Conservation (phyloP, 192 early-diverging fungal genomes). For the Gonapodya prolifera region DNA sequence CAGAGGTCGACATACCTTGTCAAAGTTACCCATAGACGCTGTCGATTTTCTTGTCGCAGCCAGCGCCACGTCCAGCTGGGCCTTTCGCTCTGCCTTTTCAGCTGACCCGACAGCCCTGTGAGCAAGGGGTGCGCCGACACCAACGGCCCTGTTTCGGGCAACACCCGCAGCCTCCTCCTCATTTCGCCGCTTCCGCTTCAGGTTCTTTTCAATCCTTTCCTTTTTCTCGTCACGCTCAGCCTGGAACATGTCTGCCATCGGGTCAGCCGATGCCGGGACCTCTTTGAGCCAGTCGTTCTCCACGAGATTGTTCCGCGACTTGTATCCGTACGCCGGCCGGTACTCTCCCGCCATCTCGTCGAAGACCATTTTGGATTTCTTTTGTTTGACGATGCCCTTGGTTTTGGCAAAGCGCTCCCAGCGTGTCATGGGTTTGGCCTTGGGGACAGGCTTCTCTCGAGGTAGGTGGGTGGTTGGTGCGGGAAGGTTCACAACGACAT, state of each 20-base stretch:
- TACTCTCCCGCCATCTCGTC: constrained; percentile 76
- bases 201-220: constrained; percentile 77
- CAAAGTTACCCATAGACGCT: constrained; percentile 87
- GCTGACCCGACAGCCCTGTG: constrained; percentile 26
- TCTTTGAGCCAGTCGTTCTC: constrained; percentile 86
- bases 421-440: constrained; percentile 76
- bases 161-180: constrained; percentile 55
- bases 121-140: constrained; percentile 13
- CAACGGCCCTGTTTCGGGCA: constrained; percentile 32
- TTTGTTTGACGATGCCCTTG: constrained; percentile 86
- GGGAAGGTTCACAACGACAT: constrained; percentile 70
- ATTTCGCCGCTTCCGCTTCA: constrained; percentile 75
- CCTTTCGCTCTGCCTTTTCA: constrained; percentile 49
- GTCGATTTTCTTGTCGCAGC: constrained; percentile 69
- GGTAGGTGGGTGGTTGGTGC: constrained; percentile 51
- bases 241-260: constrained; percentile 76
- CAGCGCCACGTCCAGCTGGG: constrained; percentile 58
- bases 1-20: constrained; percentile 23
- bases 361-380: constrained; percentile 68
- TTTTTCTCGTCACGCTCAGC: constrained; percentile 71
- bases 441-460: constrained; percentile 83
- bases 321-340: constrained; percentile 83
- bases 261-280: constrained; percentile 71
- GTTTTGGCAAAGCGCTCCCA: constrained; percentile 98
- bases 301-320: constrained; percentile 53